Base-by-base conservation (phyloP, 2,329 filamentous ascomycete genomes). In the Phialocephala subalpina region DNA sequence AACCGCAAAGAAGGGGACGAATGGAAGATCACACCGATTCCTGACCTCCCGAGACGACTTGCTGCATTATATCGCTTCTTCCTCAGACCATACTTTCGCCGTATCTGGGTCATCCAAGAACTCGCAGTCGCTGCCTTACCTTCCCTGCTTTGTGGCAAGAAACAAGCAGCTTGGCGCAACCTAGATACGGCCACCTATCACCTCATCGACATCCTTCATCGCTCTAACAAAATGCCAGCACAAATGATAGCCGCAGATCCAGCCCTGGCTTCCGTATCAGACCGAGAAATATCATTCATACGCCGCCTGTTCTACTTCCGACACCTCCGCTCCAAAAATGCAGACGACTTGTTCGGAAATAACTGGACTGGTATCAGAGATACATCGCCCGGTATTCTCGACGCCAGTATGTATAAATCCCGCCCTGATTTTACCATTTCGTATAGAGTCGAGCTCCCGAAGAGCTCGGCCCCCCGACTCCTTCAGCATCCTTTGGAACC, bases 71-170 rank as follows among this genome's bases (percentile, higher is more conserved):
- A 65, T 57, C 59, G 66, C 2, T 66, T 68, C 20, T 45, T 68
- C 18, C 38, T 33, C 11, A 33, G 63, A 3, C 63, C 60, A 33
- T 68, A 66, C 33, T 68, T 68, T 33, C 60, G 58, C 3, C 72
- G 78, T 2, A 71, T 77, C 0, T 81, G 79, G 80, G 75, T 81
- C 2, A 74, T 81, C 0, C 79, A 81, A 64, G 79, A 81, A 62
- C n/a, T 68, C 22, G 63, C 62, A n/a, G 62, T 40, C 11, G 60
- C 59, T 33, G 58, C 33, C 33, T 14, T 18, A 25, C 62, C 62
- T 9, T 38, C 56, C 14, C 16, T 67, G 5, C 27, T 38, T 3
- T 58, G 62, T 42, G 65, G 65, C 3, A 64, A 59, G 56, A 55
- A 67, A n/a, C 35, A 42, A 25, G 58, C 61, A 20, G 58, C 42